These are phyloP conservation scores for Eucalyptus globulus DNA, from an alignment of 345 rosid genomes.

Conservation along the genomic window DNA sequence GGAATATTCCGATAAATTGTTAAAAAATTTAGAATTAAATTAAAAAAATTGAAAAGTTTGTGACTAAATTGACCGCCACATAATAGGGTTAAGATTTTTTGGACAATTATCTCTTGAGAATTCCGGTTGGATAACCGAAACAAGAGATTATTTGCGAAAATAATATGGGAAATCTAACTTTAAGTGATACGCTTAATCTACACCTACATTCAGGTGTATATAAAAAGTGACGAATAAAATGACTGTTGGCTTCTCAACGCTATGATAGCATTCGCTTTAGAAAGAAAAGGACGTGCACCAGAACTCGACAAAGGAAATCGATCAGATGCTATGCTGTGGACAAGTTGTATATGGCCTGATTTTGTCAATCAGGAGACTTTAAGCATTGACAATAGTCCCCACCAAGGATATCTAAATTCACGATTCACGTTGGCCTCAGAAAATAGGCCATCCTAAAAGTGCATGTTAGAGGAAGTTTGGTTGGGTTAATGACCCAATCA, in stretches of 20 bases:
- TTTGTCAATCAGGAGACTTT: not conserved
- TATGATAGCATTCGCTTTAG: not conserved
- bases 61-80: fast-evolving
- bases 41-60: not conserved
- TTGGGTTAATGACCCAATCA: not conserved
- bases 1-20: fast-evolving
- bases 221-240: not conserved
- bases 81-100: not conserved
- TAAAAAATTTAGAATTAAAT: fast-evolving
- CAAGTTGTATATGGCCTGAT: not conserved
- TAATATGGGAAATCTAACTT: not conserved
- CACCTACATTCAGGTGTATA: not conserved
- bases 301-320: not conserved
- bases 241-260: not conserved
- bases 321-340: not conserved
- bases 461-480: not conserved
- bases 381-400: not conserved
- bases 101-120: not conserved
- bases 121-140: fast-evolving
- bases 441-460: not conserved
- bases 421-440: not conserved
- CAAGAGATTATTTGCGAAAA: not conserved
- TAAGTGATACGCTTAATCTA: not conserved
- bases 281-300: not conserved
- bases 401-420: not conserved